Evolutionary conservation across 768 basidiomycete species (phyloP), one percentile per base, ranked within the genome.

Genomic region (Pisolithus sp.): DNA sequence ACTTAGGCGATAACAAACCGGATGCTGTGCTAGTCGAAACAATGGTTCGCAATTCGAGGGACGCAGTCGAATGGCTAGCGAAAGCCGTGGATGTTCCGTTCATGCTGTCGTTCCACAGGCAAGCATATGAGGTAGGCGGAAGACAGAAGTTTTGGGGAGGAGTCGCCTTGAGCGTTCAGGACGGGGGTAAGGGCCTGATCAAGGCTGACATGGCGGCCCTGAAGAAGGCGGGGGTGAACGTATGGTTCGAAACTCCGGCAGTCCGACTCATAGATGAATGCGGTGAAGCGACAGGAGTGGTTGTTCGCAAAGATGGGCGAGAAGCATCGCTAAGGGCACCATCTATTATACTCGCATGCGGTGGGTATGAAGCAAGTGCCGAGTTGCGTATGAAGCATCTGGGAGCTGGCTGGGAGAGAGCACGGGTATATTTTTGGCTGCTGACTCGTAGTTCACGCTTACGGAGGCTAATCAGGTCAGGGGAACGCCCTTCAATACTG

Each of bases 81-180:
- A 66, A 71, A 38, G 65, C 64, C 17, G 74, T 81, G 31, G 66
- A 71, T 6, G 62, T 85, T 1, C 78, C 78, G 2, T 86, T 84
- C 66, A 65, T 66, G 21, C 66, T 86, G 20, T 75, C 83, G 6
- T 83, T 83, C 61, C 73, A 85, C 60, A 71, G 83, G 9, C 84
- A 86, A 60, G 84, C 85, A 9, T 86, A 85, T 63, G 74, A 80
- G 49, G 77, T 85, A 26, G 67, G 75, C 20, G 83, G 82, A 38
- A 70, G 77, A 51, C 77, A 81, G 56, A 81, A 74, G 54, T 86
- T 86, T 59, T 86, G 84, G 84, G 84, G 85, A 20, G 85, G 84
- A 6, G 66, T 86, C 66, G 81, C 76, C 8, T 71, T 85, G 23
- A 74, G 76, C 56, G 78, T 80, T n/a, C 71, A 77, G 49, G 78